Evolutionary conservation across 371 early-diverging fungal genomes (phyloP), one percentile per base, ranked within the genome.

Genomic region (Lichtheimia corymbifera): DNA sequence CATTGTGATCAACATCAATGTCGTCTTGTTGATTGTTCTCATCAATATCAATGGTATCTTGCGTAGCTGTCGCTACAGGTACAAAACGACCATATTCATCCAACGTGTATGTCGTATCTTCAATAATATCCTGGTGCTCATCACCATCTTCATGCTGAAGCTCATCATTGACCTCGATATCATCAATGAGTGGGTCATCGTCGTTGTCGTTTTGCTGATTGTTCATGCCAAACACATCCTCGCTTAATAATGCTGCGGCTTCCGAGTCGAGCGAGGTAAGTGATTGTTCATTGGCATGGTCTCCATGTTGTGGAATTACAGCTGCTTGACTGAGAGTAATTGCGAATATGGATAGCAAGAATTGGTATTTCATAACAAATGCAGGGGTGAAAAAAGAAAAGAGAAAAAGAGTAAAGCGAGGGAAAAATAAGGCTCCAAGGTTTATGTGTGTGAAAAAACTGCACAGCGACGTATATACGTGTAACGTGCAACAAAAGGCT

Each of bases 111-210:
- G 35, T 35, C 1, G 35, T 35, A 35, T 35, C 35, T 35, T 35
- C 35, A 35, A 47, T 22, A 47, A 47, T 47, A 9, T 47, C 47
- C 2, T 47, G 18, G 1, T 47, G 18, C 11, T 22, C 47, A n/a
- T 47, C 47, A 4, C 18, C 47, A 47, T 47, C 18, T 47, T n/a
- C 22, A 22, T 47, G 47, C 17, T 47, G 47, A 13, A 47, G 47
- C n/a, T 47, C 57, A 13, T 27, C 47, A 13, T 56, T 43, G 24
- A 20, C 57, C 14, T 47, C 47, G 11, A 18, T 47, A 47, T 47
- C 47, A 11, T 47, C 47, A 47, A 47, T 47, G 17, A 47, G 35
- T 13, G 35, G 28, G 12, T 57, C 47, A 11, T 45, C 25, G 11
- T 57, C 47, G 11, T 55, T 40, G 30, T 41, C 55, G 40, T 35